phyloP scores from a whole-genome alignment of 1,284 basidiomycete genomes.

The Singerocomus inundabilis region DNA sequence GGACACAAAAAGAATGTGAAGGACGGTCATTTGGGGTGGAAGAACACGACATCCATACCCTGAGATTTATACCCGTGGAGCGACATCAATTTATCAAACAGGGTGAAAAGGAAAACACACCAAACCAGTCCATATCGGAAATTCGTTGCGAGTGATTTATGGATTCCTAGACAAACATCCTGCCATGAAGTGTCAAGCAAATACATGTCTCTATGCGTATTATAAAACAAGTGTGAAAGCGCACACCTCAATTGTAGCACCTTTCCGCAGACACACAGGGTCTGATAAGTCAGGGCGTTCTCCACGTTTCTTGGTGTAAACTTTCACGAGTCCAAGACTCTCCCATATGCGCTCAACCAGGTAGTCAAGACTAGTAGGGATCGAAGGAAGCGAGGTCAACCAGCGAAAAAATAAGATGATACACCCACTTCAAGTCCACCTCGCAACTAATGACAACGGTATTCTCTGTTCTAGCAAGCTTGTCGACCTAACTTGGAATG shows the following conservation, averaged over 20 bases:
- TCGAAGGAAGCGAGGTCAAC: background rate
- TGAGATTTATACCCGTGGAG: conserved; percentile 2
- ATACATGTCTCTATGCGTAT: background rate
- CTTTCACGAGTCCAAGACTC: conserved; percentile 81
- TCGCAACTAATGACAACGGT: conserved; percentile 95
- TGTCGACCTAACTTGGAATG: conserved; percentile 53
- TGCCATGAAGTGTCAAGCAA: conserved; percentile 27
- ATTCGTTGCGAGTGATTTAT: conserved; percentile 85
- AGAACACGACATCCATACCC: conserved; percentile 20
- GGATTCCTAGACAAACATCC: conserved; percentile 90
- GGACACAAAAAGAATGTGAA: conserved; percentile 11
- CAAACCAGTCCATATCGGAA: conserved; percentile 93
- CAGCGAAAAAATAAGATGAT: background rate
- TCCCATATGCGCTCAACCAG: conserved; percentile 91
- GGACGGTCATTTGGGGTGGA: conserved; percentile 22
- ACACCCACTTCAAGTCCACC: conserved; percentile 75
- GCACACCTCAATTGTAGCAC: conserved; percentile 86
- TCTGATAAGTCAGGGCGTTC: conserved; percentile 88
- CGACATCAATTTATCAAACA: background rate
- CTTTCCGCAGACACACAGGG: conserved; percentile 90
- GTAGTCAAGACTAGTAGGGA: conserved; percentile 74
- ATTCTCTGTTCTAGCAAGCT: conserved; percentile 83
- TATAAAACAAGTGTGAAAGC: background rate
- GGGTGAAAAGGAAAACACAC: conserved; percentile 41
- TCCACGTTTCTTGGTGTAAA: conserved; percentile 98